Conservation (phyloP, 2,329 filamentous ascomycete genomes). For the Neopestalotiopsis sp. region DNA sequence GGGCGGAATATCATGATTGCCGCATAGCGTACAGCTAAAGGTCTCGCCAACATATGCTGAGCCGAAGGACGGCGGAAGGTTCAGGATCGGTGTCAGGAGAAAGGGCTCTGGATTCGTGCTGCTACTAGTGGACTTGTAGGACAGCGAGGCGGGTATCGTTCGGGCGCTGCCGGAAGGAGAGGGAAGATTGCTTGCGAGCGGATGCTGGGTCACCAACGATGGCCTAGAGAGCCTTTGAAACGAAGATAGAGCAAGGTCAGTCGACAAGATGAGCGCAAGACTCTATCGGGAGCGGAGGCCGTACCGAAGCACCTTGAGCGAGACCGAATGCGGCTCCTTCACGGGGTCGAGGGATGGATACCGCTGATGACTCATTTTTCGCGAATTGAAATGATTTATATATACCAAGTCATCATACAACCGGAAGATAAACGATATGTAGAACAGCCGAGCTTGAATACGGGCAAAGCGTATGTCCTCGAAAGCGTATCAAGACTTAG, state of each 20-base stretch:
- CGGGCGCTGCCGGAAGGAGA: slow-evolving; percentile 47
- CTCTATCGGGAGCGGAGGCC: slow-evolving; percentile 20
- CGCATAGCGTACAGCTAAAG: slow-evolving; percentile 92
- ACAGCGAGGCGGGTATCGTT: slow-evolving; percentile 69
- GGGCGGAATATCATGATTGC: slow-evolving; percentile 77
- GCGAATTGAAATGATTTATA: not conserved
- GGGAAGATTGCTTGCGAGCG: slow-evolving; percentile 55
- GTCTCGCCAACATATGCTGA: slow-evolving; percentile 95
- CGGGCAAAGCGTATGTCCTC: not conserved
- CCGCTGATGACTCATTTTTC: slow-evolving; percentile 61
- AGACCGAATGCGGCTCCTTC: slow-evolving; percentile 81
- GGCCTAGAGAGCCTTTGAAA: slow-evolving; percentile 76
- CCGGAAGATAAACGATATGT: not conserved
- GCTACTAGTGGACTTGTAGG: slow-evolving; percentile 57
- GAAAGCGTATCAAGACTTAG: not conserved
- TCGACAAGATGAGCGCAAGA: not conserved
- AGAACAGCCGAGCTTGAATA: not conserved
- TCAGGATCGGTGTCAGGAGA: slow-evolving; percentile 70
- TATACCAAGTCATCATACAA: not conserved
- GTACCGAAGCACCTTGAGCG: slow-evolving; percentile 76
- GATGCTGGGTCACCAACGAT: slow-evolving; percentile 73
- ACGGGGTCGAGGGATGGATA: slow-evolving; percentile 61
- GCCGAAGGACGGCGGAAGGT: slow-evolving; percentile 88
- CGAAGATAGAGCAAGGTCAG: slow-evolving; percentile 20
- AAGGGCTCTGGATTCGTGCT: slow-evolving; percentile 59